phyloP scores from a whole-genome alignment of 306 rosid genomes.

The Gillenia trifoliata region DNA sequence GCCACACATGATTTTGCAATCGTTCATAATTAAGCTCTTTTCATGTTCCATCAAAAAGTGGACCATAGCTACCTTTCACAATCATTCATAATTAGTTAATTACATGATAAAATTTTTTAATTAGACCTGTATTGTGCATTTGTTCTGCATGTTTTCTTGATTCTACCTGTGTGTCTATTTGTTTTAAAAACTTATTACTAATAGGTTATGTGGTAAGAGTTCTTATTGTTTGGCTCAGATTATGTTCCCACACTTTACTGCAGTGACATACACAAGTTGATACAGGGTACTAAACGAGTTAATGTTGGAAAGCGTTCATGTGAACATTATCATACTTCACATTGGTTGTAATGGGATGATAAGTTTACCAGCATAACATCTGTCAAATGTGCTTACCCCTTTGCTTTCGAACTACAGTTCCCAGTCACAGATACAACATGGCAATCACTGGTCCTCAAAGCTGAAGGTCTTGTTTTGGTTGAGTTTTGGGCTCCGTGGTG shows the following conservation, averaged over 20 bases:
- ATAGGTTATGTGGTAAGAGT: too few relatives aligned
- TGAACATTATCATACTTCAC: background rate
- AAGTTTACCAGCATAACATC: background rate
- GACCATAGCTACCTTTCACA: background rate
- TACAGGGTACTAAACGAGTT: background rate
- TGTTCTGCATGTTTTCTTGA: background rate
- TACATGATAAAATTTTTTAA: background rate
- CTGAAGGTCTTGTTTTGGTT: constrained; percentile 56
- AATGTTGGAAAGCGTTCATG: background rate
- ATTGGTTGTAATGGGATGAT: too few relatives aligned
- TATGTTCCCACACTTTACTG: background rate
- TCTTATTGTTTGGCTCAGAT: background rate
- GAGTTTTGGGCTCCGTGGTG: constrained; percentile 99
- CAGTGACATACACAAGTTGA: background rate
- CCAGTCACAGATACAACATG: constrained; percentile 56
- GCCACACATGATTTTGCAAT: background rate
- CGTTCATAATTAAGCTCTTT: too few relatives aligned
- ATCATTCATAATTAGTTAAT: background rate
- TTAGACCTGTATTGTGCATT: background rate
- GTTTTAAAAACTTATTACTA: too few relatives aligned
- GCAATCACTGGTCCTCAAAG: constrained; percentile 60
- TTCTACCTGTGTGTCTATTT: background rate
- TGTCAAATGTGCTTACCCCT: background rate
- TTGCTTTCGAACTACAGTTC: constrained; percentile 40
- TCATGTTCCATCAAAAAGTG: background rate